Base-by-base conservation (phyloP, 352 stramenopile genomes). In the Globisporangium takayamanum region DNA sequence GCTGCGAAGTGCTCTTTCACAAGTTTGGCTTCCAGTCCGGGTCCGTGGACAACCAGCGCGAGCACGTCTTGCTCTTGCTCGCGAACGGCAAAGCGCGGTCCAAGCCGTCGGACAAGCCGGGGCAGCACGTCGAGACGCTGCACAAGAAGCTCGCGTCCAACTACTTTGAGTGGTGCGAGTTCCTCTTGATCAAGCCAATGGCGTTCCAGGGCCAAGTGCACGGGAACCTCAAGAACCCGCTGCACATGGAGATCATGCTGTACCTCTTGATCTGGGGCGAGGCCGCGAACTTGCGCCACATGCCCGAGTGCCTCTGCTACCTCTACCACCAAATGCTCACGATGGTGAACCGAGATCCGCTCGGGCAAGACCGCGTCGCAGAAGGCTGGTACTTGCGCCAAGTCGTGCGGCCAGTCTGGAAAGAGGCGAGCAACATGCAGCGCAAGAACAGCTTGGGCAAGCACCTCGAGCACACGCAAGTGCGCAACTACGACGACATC, bases 191-290 rank as follows among this genome's bases (percentile, higher is more conserved):
- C 4, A 57, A 73, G 26, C 90, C 94, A 5, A 73, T 94, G 49
- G 96, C 97, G 56, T 94, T 73, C 52, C 39, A 37, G 15, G 65
- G 62, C 18, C n/a, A n/a, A n/a, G n/a, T n/a, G n/a, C n/a, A n/a
- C n/a, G n/a, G n/a, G n/a, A n/a, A 14, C 20, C 0, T 55, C 25
- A 37, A 49, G 28, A 57, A 69, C 44, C 48, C 67, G 46, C 58
- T 85, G 67, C 66, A 90, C 58, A 90, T 90, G 90, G 95, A 99
- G 74, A 69, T 99, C 5, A 94, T 98, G 55, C 69, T 99, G 5
- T 98, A 96, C 61, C 97, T 99, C 53, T 94, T 97, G 45, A 89
- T 98, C 53, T 99, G 96, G 96, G 95, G 96, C 11, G 96, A 99
- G 78, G 86, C 84, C 0, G 92, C 78, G 20, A 99, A 99, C 68